Evolutionary conservation across 805 yeast genomes (phyloP), one percentile per base, ranked within the genome.

Genomic region (Candida jianshihensis): DNA sequence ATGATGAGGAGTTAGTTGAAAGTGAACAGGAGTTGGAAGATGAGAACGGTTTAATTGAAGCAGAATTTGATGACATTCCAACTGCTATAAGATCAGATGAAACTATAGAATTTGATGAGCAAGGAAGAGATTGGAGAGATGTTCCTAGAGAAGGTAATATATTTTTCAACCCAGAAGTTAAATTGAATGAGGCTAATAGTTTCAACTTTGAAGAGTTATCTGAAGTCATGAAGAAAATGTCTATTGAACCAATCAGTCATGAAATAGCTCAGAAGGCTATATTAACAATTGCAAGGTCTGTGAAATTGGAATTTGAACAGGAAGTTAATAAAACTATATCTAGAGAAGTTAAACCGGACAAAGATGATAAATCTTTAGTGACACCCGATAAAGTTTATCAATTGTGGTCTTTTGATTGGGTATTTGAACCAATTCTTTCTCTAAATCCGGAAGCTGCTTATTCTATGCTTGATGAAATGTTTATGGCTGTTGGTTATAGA

Each of bases 61-160:
- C n/a, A 9, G 42, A 37, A n/a, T 33, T 38, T 34, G 35, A 36
- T 12, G 33, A 29, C 6, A 44, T 46, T 4, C 57, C 61, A 11
- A 42, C 51, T 4, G 68, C 71, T 1, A 56, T 61, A 1, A 49
- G 72, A 42, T 53, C 66, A 4, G 51, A 59, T 1, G 49, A 47
- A 17, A 35, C 34, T 6, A 58, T 73, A 26, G 76, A 73, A 33
- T 71, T 74, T 52, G 85, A 78, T 51, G 69, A 72, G 19, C 53
- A 64, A 31, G 86, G 85, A 0, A 62, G 73, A 25, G 88, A 81
- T 57, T 79, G 88, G 85, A 60, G 87, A 47, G 88, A 80, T 54
- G 64, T 78, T 11, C 81, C 84, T 3, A 60, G 87, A 34, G 84
- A 75, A 3, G 63, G 62, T 1, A 81, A 81, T 49, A 55, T 59